A percentile compares a stretch with the other conserved stretches of the same genome.
phyloP scores from a whole-genome alignment of 2,329 filamentous ascomycete genomes.

The Colletotrichum tabaci region DNA sequence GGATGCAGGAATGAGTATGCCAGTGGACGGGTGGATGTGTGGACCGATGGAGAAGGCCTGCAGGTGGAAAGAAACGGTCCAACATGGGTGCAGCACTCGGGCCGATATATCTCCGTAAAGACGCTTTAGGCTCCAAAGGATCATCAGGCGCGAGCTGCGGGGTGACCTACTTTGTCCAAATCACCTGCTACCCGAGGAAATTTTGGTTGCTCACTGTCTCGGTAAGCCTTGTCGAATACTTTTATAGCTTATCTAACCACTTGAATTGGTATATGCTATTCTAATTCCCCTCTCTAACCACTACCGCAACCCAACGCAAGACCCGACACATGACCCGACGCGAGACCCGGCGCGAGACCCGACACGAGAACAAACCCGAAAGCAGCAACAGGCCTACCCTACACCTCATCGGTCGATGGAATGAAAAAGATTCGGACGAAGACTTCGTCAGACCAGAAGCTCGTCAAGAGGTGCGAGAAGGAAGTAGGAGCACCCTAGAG shows the following conservation, averaged over 20 bases:
- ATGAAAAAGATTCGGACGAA: constrained; percentile 8
- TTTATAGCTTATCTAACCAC: constrained; percentile 6
- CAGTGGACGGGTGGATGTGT: neutral
- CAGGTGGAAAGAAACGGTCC: no score
- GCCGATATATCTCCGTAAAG: neutral
- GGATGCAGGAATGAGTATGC: neutral
- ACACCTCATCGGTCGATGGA: constrained; percentile 2
- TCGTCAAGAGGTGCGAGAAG: constrained; percentile 8
- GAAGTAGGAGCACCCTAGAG: neutral
- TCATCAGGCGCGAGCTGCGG: neutral
- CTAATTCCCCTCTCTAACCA: neutral
- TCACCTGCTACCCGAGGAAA: neutral
- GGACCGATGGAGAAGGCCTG: neutral
- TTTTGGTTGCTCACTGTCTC: neutral
- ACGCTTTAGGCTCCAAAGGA: neutral
- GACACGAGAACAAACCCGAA: neutral
- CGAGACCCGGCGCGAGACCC: neutral
- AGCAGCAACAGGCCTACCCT: neutral
- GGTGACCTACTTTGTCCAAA: neutral
- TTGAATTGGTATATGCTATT: neutral
- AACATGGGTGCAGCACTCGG: no score
- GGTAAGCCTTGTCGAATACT: neutral
- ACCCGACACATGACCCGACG: no score
- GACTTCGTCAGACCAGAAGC: constrained; percentile 1
- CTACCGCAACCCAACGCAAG: constrained; percentile 1